Evolutionary conservation across 1,284 basidiomycete genomes (phyloP).

Genomic region (Trichosporon asahii): DNA sequence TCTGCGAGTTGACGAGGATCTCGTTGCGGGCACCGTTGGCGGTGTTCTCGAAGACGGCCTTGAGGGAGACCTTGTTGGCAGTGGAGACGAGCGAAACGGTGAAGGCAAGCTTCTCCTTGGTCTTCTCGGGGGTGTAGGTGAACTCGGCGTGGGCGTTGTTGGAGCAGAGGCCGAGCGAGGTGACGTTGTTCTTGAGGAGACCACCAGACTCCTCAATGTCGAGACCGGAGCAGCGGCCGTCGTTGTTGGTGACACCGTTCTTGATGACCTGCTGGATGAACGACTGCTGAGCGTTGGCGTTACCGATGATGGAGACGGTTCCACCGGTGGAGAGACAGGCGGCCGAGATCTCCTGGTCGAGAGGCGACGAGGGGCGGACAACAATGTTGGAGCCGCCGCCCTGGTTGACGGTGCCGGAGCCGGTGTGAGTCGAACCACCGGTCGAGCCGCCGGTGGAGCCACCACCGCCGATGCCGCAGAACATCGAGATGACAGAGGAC

Average conservation of each 20-base stretch:
- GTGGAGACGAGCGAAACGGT: constrained; percentile 14
- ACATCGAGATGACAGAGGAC: background rate
- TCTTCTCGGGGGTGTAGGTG: constrained; percentile 13
- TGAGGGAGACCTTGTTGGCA: constrained; percentile 10
- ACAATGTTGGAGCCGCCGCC: background rate
- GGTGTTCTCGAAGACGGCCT: constrained; percentile 9
- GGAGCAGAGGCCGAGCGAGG: constrained; percentile 18
- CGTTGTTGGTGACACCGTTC: constrained; percentile 21
- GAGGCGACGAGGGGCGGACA: background rate
- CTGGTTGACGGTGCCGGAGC: background rate
- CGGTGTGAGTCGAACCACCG: background rate
- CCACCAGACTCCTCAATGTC: constrained; percentile 5
- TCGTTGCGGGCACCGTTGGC: constrained; percentile 5
- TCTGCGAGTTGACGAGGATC: constrained; percentile 11
- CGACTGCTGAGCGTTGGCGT: background rate
- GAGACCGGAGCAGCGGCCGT: constrained; percentile 15
- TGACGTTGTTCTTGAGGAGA: constrained; percentile 15
- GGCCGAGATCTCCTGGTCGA: constrained; percentile 15
- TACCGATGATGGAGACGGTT: constrained; percentile 9
- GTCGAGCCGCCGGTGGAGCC: background rate
- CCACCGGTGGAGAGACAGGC: constrained; percentile 14
- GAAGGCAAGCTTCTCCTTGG: constrained; percentile 12
- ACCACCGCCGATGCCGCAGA: background rate
- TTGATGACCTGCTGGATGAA: constrained; percentile 15
- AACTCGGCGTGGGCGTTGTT: constrained; percentile 11